phyloP scores from a whole-genome alignment of 2,329 filamentous ascomycete species.

The Dothiorella sarmentorum region DNA sequence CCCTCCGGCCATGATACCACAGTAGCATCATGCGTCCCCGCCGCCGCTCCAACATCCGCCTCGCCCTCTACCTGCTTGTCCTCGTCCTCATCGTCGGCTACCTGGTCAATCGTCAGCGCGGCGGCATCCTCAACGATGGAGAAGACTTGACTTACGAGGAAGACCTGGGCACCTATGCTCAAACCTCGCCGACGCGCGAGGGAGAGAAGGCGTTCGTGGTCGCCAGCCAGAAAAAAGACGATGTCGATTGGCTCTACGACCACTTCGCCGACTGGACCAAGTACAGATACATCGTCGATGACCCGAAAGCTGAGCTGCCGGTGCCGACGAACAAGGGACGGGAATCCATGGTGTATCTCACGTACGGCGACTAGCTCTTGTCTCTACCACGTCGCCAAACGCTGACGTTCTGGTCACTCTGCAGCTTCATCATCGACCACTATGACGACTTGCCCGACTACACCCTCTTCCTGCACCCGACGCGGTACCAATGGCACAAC shows the following conservation, averaged over 20 bases:
- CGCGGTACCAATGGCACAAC: slow-evolving; percentile 49
- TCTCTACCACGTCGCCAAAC: neutral
- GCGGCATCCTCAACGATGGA: neutral
- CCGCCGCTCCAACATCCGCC: slow-evolving; percentile 17
- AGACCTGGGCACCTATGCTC: slow-evolving; percentile 9
- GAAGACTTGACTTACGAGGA: slow-evolving; percentile 14
- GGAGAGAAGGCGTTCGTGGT: slow-evolving; percentile 32
- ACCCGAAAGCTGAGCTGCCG: slow-evolving; percentile 34
- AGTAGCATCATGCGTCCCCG: slow-evolving; percentile 1
- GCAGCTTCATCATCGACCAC: slow-evolving; percentile 41
- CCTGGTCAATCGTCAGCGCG: slow-evolving; percentile 12
- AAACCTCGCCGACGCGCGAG: neutral
- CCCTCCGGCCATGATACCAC: slow-evolving; percentile 4
- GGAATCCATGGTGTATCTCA: slow-evolving; percentile 50
- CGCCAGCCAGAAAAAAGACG: slow-evolving; percentile 36
- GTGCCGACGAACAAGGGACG: slow-evolving; percentile 48
- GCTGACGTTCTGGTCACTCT: neutral
- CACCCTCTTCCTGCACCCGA: slow-evolving; percentile 41
- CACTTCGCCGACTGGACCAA: slow-evolving; percentile 40
- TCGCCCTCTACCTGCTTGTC: slow-evolving; percentile 14
- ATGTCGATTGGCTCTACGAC: slow-evolving; percentile 40
- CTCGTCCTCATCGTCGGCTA: slow-evolving; percentile 17
- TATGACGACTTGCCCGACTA: slow-evolving; percentile 41
- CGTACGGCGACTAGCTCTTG: slow-evolving; percentile 29
- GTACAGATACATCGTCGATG: slow-evolving; percentile 44